phyloP scores from a whole-genome alignment of 257 asterid species.

The Mitragyna speciosa region DNA sequence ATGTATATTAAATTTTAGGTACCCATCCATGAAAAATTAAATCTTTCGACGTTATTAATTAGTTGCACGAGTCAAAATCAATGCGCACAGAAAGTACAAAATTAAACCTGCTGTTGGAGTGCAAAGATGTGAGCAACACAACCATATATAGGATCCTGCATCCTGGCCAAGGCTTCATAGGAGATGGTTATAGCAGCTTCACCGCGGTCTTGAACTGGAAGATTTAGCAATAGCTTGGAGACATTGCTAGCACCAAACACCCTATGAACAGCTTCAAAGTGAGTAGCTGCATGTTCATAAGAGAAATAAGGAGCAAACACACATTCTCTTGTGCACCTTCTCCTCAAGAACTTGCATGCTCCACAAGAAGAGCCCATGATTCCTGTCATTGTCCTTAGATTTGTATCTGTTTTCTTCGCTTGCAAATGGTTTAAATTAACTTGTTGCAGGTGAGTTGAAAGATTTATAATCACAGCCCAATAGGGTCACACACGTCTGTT shows the following conservation, averaged over 20 bases:
- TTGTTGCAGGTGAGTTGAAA: conserved; percentile 12
- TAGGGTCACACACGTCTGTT: conserved; percentile 25
- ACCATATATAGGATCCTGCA: conserved; percentile 71
- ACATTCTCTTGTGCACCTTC: conserved; percentile 62
- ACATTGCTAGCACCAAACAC: conserved; percentile 80
- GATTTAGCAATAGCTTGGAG: conserved; percentile 52
- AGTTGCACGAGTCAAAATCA: neutral
- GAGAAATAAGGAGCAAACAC: conserved; percentile 66
- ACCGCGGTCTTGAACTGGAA: conserved; percentile 46
- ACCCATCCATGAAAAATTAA: neutral
- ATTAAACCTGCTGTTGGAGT: conserved; percentile 59
- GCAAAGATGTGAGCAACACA: conserved; percentile 65
- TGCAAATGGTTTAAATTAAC: neutral
- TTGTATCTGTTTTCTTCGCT: neutral
- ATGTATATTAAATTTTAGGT: neutral
- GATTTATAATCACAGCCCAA: conserved; percentile 38
- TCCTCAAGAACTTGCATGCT: conserved; percentile 74
- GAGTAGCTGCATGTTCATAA: conserved; percentile 52
- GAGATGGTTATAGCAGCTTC: conserved; percentile 62
- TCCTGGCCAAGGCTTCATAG: conserved; percentile 66
- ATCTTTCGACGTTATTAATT: neutral
- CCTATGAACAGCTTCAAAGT: conserved; percentile 67
- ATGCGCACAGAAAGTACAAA: neutral
- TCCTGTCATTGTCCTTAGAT: conserved; percentile 41
- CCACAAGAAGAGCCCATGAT: conserved; percentile 59